Percentiles rank a stretch among this genome's conserved stretches.
These are phyloP conservation scores for Sugiyamaella chiloensis DNA, from an alignment of 805 yeast species.

Conservation along the genomic window DNA sequence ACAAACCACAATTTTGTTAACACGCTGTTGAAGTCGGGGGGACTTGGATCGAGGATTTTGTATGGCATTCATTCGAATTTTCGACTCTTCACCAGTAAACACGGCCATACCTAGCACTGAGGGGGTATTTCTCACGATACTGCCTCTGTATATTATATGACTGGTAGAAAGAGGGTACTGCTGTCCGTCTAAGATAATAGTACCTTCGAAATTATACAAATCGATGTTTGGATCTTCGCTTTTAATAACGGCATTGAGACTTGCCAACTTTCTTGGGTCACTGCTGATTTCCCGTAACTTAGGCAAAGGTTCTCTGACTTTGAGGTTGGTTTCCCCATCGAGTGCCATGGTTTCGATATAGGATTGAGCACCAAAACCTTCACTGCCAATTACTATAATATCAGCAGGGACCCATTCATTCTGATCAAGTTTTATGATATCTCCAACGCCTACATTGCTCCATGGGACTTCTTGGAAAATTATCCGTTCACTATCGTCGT, in stretches of 20 bases:
- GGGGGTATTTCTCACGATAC: constrained; percentile 80
- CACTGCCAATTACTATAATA: constrained; percentile 64
- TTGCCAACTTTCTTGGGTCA: constrained; percentile 44
- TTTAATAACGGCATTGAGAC: constrained; percentile 49
- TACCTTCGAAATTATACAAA: constrained; percentile 87
- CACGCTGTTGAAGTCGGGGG: constrained; percentile 81
- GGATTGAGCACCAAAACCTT: constrained; percentile 59
- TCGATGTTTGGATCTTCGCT: constrained; percentile 92
- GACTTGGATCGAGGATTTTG: constrained; percentile 88
- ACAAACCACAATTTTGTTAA: constrained; percentile 77
- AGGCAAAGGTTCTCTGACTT: constrained; percentile 64
- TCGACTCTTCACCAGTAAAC: constrained; percentile 94
- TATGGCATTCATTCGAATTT: constrained; percentile 91
- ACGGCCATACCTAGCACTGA: constrained; percentile 74
- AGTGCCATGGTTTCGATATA: constrained; percentile 94
- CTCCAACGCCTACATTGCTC: constrained; percentile 87
- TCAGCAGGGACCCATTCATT: constrained; percentile 98
- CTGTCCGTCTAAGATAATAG: constrained; percentile 37
- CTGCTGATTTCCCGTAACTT: constrained; percentile 54
- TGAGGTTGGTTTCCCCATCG: constrained; percentile 95
- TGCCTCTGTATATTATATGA: constrained; percentile 87
- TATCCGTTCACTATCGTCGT: constrained; percentile 17
- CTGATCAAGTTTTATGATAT: constrained; percentile 63
- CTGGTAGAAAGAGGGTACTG: constrained; percentile 68
- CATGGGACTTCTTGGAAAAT: constrained; percentile 46